These are phyloP conservation scores for Omphalotus guepiniiformis DNA, from an alignment of 768 basidiomycete genomes.

Conservation along the genomic window DNA sequence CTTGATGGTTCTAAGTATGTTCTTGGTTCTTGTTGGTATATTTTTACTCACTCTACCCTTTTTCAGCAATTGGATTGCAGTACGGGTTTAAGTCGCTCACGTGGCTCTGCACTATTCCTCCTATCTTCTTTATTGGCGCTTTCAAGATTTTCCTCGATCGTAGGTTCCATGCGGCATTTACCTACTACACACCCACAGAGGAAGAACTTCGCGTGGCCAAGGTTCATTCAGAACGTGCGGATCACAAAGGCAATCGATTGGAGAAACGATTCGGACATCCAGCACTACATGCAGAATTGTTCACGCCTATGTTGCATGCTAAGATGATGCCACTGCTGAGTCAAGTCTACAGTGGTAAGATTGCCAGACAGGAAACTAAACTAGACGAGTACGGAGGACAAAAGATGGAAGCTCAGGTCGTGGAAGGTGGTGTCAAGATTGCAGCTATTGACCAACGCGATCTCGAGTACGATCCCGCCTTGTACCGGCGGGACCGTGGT, in stretches of 20 bases:
- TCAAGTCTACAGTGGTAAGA: conserved; percentile 74
- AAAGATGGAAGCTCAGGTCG: conserved; percentile 67
- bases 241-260: conserved; percentile 67
- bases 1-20: conserved; percentile 82
- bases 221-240: conserved; percentile 74
- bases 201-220: conserved; percentile 70
- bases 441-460: conserved; percentile 78
- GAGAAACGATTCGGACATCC: conserved; percentile 95
- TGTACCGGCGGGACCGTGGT: conserved; percentile 77
- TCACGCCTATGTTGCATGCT: conserved; percentile 85
- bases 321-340: conserved; percentile 77
- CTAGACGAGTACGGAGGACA: conserved; percentile 77
- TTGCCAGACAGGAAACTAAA: conserved; percentile 58
- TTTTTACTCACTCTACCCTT: conserved; percentile 7
- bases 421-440: conserved; percentile 78
- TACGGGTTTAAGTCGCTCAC: conserved; percentile 67
- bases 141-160: conserved; percentile 87
- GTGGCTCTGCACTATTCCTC: conserved; percentile 85
- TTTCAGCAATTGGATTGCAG: conserved; percentile 79
- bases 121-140: conserved; percentile 66
- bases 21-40: conserved; percentile 6
- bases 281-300: conserved; percentile 78
- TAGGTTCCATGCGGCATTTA: conserved; percentile 64
- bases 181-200: conserved; percentile 80
- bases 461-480: conserved; percentile 75